Evolutionary conservation across 129 eudicot species (phyloP).

Genomic region (Centella asiatica): DNA sequence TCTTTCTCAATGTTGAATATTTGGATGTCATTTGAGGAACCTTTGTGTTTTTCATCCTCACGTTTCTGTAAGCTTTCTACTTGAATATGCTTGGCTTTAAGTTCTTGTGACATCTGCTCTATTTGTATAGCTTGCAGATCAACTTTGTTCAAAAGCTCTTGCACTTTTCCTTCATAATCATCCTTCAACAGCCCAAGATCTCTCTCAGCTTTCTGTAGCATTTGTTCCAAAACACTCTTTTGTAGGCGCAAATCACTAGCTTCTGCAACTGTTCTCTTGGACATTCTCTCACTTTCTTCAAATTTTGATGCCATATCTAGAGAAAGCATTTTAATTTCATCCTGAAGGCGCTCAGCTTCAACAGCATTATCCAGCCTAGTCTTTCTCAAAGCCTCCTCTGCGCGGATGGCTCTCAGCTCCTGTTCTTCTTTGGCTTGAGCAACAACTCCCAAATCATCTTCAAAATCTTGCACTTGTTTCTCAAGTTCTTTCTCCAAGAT

Average conservation of each 20-base stretch:
- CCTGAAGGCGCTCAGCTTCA: conserved; percentile 51
- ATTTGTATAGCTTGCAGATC: conserved; percentile 26
- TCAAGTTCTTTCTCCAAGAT: conserved; percentile 62
- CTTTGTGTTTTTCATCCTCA: conserved; percentile 4
- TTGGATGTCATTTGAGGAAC: conserved; percentile 9
- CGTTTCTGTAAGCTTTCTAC: conserved; percentile 4
- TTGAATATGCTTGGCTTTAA: conserved; percentile 17
- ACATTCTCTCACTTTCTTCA: conserved; percentile 43
- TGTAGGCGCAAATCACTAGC: conserved; percentile 40
- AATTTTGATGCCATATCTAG: conserved; percentile 43
- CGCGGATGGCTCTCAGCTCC: conserved; percentile 60
- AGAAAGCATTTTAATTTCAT: conserved; percentile 39
- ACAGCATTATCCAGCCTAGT: conserved; percentile 26
- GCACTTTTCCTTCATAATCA: conserved; percentile 28
- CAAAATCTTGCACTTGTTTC: conserved; percentile 53
- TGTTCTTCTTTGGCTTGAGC: conserved; percentile 49
- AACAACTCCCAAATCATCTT: conserved; percentile 51
- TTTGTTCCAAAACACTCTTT: conserved; percentile 39
- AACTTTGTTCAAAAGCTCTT: conserved; percentile 32
- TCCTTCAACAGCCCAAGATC: conserved; percentile 44
- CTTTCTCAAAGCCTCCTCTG: conserved; percentile 64
- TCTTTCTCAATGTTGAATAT: conserved; percentile 14
- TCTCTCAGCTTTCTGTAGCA: conserved; percentile 39
- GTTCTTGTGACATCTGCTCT: conserved; percentile 28
- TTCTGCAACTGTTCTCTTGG: conserved; percentile 32